Percentiles rank a stretch among this genome's conserved stretches.
phyloP scores from a whole-genome alignment of 495 filamentous ascomycete genomes.

The Clavariopsis aquatica region DNA sequence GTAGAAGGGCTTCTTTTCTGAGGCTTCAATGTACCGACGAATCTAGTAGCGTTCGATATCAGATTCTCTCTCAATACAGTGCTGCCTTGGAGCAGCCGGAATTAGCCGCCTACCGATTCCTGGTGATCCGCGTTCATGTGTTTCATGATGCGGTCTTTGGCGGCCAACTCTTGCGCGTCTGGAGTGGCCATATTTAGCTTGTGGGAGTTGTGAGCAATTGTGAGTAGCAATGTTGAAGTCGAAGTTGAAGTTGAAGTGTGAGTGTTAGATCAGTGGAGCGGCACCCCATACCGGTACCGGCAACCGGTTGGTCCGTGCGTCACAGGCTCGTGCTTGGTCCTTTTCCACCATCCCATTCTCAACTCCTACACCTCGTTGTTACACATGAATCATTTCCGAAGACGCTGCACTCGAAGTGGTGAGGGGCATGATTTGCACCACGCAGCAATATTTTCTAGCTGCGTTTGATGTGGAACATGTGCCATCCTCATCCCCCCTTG shows the following conservation, averaged over 20 bases:
- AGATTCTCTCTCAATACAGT: not conserved
- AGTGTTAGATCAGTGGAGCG: no score
- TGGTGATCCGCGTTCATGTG: slow-evolving; percentile 83
- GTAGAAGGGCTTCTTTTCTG: slow-evolving; percentile 51
- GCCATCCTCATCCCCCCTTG: not conserved
- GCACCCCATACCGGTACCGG: no score
- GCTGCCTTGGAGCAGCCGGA: not conserved
- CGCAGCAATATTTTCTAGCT: no score
- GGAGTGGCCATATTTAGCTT: slow-evolving; percentile 34
- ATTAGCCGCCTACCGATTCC: slow-evolving; percentile 53
- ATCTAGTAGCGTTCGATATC: slow-evolving; percentile 45
- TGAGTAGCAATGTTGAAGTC: not conserved
- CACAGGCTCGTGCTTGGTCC: no score
- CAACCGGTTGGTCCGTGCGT: no score
- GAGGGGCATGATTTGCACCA: no score
- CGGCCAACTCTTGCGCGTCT: slow-evolving; percentile 46
- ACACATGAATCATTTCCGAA: no score
- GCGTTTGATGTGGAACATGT: not conserved
- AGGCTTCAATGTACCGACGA: slow-evolving; percentile 65
- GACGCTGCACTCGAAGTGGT: no score
- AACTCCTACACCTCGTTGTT: no score
- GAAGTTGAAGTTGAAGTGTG: no score
- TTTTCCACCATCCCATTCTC: no score
- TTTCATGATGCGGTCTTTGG: slow-evolving; percentile 64
- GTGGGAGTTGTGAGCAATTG: not conserved